Base-by-base conservation (phyloP, 2,329 filamentous ascomycete species). In the Phaeosphaeriaceae sp. region DNA sequence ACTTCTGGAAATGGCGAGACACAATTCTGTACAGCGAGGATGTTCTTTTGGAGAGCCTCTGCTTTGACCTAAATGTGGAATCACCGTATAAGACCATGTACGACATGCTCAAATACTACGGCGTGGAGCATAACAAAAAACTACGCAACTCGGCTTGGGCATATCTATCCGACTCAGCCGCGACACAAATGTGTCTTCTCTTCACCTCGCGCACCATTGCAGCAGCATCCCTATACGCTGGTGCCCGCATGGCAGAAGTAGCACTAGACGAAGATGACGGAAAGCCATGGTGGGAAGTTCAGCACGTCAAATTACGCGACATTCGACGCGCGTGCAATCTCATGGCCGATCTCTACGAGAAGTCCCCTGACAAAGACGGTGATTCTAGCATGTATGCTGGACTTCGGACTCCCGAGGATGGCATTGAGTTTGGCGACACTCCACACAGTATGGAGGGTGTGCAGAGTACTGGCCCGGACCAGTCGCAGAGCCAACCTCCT, bases 1-100 rank as follows among this genome's bases (percentile, higher is more conserved):
- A 99, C 69, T 99, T 94, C 71, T 99, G 94, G 94, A 86, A 89
- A 66, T 99, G 94, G 94, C 85, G 92, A 53, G 94, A 99, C 70
- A 94, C 88, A 50, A 96, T 99, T 48, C 79, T 97, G 12, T 87
- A 89, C 58, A 91, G 95, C 68, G 94, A 99, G 75, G 94, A 97
- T 70, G 79, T 93, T 35, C 88, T 99, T 77, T 82, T 99, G 13
- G 94, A 97, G 72, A 86, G 86, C 37, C 80, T 99, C 15, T 97
- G 92, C 52, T 99, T 99, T 72, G 94, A 99, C 70, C 80, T 99
- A 37, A 90, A 92, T 73, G 81, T 97, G 21, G 89, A 95, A 60
- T 90, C 92, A 52, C 93, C 94, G 0, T 94, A 97, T 72, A 86
- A 87, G 50, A 84, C 88, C 50, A 84, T 97, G 21, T 94, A 90